Base-by-base conservation (phyloP, 306 rosid species). In the Vicia faba region DNA sequence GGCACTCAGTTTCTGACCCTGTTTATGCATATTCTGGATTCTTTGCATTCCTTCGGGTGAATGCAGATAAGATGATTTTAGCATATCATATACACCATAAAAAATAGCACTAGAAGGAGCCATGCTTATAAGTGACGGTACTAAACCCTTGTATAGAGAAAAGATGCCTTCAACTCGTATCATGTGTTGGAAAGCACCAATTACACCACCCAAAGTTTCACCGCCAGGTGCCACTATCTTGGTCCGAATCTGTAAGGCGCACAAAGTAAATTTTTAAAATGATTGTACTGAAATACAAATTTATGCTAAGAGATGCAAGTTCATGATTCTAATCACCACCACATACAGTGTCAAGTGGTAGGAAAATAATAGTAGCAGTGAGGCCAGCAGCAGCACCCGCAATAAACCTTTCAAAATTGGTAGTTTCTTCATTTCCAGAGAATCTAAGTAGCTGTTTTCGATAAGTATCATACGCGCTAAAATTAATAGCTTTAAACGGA, bases 341-440 rank as follows among this genome's bases (percentile, higher is more conserved):
- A 84, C 96, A 23, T 88, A 93, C 98, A 2, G 97, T 93, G 74
- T 93, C 97, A 69, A 93, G 98, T 18, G 98, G 98, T 12, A 93
- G 83, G 81, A 97, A 93, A 61, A 84, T 87, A 57, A 77, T 54
- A 35, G 91, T 79, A 29, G 98, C 97, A 57, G 96, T 93, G 25
- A 93, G 79, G 64, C 97, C 96, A 29, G 98, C 96, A 6, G 91
- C 93, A 64, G 98, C 98, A 69, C 97, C 98, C 38, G 98, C 97
- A 77, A 89, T 76, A 64, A 89, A 89, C 81, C 98, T 93, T 87
- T 89, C 98, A 75, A 83, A 89, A 79, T 89, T 76, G n/a, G 91
- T 80, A 69, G 93, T 89, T 77, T 86, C 92, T 76, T 84, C 84
- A 65, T 84, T 85, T 15, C 91, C 92, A 0, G 88, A 87, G 56